These are phyloP conservation scores for Prunus dulcis DNA, from an alignment of 306 rosid genomes.

Conservation along the genomic window DNA sequence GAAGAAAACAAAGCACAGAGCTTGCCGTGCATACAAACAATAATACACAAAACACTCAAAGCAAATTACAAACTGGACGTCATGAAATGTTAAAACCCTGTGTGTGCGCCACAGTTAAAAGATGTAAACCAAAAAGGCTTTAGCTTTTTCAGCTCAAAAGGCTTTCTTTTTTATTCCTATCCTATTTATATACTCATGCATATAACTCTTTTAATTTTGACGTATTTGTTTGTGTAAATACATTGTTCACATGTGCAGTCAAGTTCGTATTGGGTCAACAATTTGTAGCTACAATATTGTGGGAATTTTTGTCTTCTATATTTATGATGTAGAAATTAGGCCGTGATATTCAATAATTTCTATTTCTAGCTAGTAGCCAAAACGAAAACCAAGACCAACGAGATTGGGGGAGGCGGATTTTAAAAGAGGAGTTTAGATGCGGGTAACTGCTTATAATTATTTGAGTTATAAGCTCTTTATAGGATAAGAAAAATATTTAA, in stretches of 20 bases:
- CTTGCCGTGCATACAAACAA: constrained; percentile 2
- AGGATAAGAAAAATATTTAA: too few species aligned
- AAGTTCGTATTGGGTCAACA: background rate
- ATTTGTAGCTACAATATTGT: background rate
- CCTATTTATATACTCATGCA: background rate
- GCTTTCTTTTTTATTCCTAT: background rate
- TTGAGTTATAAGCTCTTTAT: fast-evolving
- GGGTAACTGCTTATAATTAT: fast-evolving
- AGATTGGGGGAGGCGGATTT: too few species aligned
- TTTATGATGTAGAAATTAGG: background rate
- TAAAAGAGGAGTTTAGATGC: fast-evolving
- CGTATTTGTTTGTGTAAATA: background rate
- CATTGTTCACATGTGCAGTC: background rate
- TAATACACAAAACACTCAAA: background rate
- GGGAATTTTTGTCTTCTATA: background rate
- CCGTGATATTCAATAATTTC: background rate
- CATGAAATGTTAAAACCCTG: background rate
- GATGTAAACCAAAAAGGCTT: background rate
- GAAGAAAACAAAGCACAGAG: constrained; percentile 24
- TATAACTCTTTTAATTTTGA: too few species aligned
- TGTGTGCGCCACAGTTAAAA: too few species aligned
- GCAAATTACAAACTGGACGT: constrained; percentile 4
- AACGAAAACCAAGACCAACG: background rate
- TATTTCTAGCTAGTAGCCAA: background rate
- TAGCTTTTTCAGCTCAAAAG: background rate